Conservation (phyloP, 164 flowering plant species). For the Warburgia ugandensis region DNA sequence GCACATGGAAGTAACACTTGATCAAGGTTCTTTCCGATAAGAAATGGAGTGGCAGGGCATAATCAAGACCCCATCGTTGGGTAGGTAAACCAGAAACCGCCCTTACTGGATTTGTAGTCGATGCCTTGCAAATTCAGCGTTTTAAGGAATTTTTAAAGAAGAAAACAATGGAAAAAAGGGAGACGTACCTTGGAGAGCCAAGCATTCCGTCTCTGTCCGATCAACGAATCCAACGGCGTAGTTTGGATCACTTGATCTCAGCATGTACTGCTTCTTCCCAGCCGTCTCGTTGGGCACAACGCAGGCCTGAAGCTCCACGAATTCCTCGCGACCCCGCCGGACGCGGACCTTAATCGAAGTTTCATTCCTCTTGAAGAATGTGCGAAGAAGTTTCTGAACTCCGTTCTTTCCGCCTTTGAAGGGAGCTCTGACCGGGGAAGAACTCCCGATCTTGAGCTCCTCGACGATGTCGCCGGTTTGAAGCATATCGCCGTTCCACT, state of each 20-base stretch:
- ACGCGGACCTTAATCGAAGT: constrained; percentile 68
- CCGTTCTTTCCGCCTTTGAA: constrained; percentile 29
- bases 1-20: too few species aligned
- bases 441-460: constrained; percentile 52
- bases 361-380: constrained; percentile 52
- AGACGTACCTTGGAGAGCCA: constrained; percentile 59
- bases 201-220: constrained; percentile 76
- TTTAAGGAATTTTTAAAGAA: neutral
- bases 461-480: constrained; percentile 92
- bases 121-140: too few species aligned
- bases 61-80: too few species aligned
- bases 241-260: constrained; percentile 80
- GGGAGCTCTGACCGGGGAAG: constrained; percentile 29
- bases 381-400: constrained; percentile 31
- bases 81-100: too few species aligned
- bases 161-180: neutral
- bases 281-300: constrained; percentile 66
- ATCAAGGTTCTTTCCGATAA: too few species aligned
- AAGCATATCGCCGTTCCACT: constrained; percentile 76
- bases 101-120: too few species aligned
- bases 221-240: constrained; percentile 79
- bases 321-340: constrained; percentile 61
- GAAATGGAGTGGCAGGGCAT: too few species aligned
- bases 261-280: constrained; percentile 57
- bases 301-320: constrained; percentile 73